A percentile compares a stretch with the other conserved stretches of the same genome.
These are phyloP conservation scores for Austroboletus niveus DNA, from an alignment of 1,284 basidiomycete genomes.

Conservation along the genomic window DNA sequence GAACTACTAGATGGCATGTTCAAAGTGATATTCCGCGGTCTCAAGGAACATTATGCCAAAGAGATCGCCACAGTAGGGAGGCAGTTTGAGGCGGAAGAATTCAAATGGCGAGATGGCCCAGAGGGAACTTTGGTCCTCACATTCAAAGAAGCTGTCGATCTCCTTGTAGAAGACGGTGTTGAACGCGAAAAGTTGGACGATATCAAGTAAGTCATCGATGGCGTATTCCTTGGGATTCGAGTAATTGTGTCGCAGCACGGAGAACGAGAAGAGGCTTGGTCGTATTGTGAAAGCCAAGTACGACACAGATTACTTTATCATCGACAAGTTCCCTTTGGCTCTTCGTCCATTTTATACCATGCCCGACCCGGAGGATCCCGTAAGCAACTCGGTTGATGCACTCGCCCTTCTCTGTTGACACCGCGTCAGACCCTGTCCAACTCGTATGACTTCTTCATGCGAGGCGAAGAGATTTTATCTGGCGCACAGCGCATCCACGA, in stretches of 20 bases:
- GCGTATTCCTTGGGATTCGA: conserved; percentile 3
- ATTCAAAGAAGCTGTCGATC: conserved; percentile 85
- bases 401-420: conserved; percentile 5
- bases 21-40: conserved; percentile 78
- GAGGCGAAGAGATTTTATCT: conserved; percentile 97
- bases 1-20: conserved; percentile 85
- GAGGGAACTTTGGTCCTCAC: conserved; percentile 78
- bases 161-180: conserved; percentile 84
- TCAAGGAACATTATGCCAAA: conserved; percentile 73
- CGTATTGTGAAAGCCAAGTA: conserved; percentile 89
- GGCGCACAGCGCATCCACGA: conserved; percentile 98
- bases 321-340: conserved; percentile 94
- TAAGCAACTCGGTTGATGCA: conserved; percentile 38
- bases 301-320: conserved; percentile 95
- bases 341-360: conserved; percentile 98
- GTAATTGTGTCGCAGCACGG: conserved; percentile 55
- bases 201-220: conserved; percentile 63
- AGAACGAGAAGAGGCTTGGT: conserved; percentile 92
- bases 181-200: conserved; percentile 77
- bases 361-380: conserved; percentile 88
- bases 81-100: conserved; percentile 91
- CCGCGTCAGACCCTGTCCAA: conserved; percentile 78
- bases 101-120: conserved; percentile 68
- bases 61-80: conserved; percentile 82
- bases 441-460: conserved; percentile 99